Conservation (phyloP, 306 rosid genomes). For the Cucurbita maxima region DNA sequence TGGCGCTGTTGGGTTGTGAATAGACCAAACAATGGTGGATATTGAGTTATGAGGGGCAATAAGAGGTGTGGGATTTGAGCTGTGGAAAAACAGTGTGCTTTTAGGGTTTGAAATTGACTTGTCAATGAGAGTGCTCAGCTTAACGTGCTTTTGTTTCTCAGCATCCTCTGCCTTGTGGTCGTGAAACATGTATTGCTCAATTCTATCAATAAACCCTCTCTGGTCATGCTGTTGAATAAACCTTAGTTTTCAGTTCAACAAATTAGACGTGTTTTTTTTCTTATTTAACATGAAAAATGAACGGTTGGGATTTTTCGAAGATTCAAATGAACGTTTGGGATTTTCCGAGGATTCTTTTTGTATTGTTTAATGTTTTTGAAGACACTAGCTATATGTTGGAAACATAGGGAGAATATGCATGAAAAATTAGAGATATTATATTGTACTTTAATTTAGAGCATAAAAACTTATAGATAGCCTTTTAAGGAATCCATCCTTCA, state of each 20-base stretch:
- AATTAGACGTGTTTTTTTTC: background rate
- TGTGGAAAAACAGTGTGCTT: background rate
- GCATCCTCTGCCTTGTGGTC: background rate
- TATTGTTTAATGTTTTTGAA: too few species aligned
- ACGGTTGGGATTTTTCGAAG: background rate
- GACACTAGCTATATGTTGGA: too few species aligned
- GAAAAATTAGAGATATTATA: too few species aligned
- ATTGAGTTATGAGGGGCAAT: background rate
- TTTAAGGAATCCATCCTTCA: too few species aligned
- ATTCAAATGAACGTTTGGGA: background rate
- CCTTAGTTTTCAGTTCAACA: background rate
- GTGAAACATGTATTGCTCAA: background rate
- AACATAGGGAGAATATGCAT: too few species aligned
- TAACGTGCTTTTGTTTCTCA: background rate
- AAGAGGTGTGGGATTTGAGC: background rate
- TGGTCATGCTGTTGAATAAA: background rate
- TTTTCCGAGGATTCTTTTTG: background rate
- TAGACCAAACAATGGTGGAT: background rate
- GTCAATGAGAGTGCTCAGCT: background rate
- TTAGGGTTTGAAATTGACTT: slow-evolving; percentile 3
- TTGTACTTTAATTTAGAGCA: too few species aligned
- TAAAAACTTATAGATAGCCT: too few species aligned
- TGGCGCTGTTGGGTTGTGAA: background rate
- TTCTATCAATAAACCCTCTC: background rate
- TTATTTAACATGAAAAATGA: too few species aligned